Conservation (phyloP, 331 rosid genomes). For the Spiraea crenata region DNA sequence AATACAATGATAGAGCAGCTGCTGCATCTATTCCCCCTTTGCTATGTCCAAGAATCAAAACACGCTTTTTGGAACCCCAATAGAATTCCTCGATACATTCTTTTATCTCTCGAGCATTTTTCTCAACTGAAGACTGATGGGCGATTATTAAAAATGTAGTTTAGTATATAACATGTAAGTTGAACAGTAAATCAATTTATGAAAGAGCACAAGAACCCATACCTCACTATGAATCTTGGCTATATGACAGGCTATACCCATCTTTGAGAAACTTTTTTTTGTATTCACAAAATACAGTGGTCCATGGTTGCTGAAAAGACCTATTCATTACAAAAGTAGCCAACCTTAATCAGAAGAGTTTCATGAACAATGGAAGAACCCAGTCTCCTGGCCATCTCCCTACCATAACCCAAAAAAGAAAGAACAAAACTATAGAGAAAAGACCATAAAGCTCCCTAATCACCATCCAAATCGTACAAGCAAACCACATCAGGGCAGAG, state of each 20-base stretch:
- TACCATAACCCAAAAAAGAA: not conserved
- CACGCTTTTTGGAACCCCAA: slow-evolving; percentile 91
- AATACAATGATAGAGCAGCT: slow-evolving; percentile 91
- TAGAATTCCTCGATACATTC: slow-evolving; percentile 92
- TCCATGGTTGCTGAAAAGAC: slow-evolving; percentile 96
- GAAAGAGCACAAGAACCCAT: slow-evolving; percentile 16
- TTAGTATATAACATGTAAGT: slow-evolving; percentile 13
- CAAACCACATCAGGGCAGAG: no score
- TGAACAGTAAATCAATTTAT: not conserved
- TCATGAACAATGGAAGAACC: not conserved
- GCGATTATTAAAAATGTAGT: slow-evolving; percentile 31
- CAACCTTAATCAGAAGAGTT: slow-evolving; percentile 7
- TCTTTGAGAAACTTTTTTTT: slow-evolving; percentile 74
- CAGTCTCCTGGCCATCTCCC: not conserved
- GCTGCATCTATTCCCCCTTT: slow-evolving; percentile 99
- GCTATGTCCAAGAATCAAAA: slow-evolving; percentile 96
- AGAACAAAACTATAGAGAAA: not conserved
- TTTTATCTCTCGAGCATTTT: slow-evolving; percentile 89
- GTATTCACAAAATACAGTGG: slow-evolving; percentile 90
- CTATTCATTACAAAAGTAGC: slow-evolving; percentile 40
- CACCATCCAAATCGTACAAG: no score
- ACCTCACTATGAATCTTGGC: slow-evolving; percentile 99
- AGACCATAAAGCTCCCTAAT: not conserved
- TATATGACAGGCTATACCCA: slow-evolving; percentile 93
- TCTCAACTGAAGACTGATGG: slow-evolving; percentile 87